Percentiles rank a stretch among this genome's conserved stretches.
Conservation (phyloP, 176 grass and related monocot genomes). For the Elaeis guineensis region DNA sequence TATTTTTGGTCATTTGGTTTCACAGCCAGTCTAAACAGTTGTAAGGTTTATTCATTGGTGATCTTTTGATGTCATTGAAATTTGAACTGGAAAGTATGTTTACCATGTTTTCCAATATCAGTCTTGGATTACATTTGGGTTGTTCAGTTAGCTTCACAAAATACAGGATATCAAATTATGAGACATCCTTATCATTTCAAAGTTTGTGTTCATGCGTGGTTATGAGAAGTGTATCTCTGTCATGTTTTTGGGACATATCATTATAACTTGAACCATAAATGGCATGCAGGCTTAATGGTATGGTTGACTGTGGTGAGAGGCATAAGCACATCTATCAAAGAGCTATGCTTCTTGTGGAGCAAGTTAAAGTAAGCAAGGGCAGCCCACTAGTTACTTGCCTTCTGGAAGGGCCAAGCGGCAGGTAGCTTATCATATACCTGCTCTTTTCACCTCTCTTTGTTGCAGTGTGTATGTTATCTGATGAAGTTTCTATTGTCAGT, state of each 20-base stretch:
- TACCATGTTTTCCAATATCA: no score
- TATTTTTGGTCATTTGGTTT: no score
- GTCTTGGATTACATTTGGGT: not conserved
- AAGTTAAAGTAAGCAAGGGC: conserved; percentile 87
- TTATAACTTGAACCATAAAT: not conserved
- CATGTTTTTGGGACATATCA: not conserved
- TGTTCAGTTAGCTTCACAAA: not conserved
- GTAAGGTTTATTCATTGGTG: no score
- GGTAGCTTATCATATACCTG: conserved; percentile 18
- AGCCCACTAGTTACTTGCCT: conserved; percentile 96
- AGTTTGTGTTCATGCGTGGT: no score
- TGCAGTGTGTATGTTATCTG: conserved; percentile 6
- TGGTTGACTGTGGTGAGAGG: conserved; percentile 78
- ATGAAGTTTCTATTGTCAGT: conserved; percentile 18
- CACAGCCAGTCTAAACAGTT: no score
- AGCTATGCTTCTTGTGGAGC: conserved; percentile 85
- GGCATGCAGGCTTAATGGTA: conserved; percentile 55
- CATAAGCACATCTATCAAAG: conserved; percentile 67
- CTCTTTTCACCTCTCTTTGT: conserved; percentile 4
- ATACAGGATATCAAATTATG: no score
- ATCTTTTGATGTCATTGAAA: no score
- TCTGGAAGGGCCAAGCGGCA: conserved; percentile 83
- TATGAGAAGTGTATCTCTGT: not conserved
- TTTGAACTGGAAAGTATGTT: no score
- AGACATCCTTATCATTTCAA: no score